A percentile compares a stretch with the other conserved stretches of the same genome.
Evolutionary conservation across 495 filamentous ascomycete genomes (phyloP).

Genomic region (Pyrenula massariospora): DNA sequence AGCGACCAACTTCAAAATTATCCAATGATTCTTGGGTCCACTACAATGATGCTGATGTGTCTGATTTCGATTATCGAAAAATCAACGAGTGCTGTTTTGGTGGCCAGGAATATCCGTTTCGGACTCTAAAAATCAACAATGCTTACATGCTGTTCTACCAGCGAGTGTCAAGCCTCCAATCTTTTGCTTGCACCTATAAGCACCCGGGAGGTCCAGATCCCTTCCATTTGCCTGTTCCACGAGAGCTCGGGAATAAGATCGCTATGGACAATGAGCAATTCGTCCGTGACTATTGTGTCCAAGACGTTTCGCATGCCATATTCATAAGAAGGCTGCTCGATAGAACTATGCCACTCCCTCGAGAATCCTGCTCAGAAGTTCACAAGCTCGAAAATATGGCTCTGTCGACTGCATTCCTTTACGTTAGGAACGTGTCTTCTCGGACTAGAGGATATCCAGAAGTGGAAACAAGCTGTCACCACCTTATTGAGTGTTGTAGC

Average conservation of each 20-base stretch:
- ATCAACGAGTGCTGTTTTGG: constrained; percentile 76
- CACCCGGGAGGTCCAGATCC: constrained; percentile 7
- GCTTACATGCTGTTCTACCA: constrained; percentile 99
- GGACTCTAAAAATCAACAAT: constrained; percentile 56
- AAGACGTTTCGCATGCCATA: constrained; percentile 56
- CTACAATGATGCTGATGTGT: constrained; percentile 84
- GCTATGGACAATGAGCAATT: constrained; percentile 59
- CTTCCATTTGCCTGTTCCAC: constrained; percentile 2
- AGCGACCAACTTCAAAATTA: constrained; percentile 48
- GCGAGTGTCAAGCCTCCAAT: constrained; percentile 53
- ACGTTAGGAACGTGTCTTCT: constrained; percentile 68
- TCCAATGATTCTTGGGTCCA: constrained; percentile 61
- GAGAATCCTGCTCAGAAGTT: constrained; percentile 30
- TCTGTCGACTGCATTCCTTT: constrained; percentile 57
- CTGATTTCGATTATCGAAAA: constrained; percentile 55
- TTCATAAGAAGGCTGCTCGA: constrained; percentile 54
- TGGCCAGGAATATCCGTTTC: constrained; percentile 43
- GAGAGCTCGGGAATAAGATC: constrained; percentile 49
- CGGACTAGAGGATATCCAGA: constrained; percentile 58
- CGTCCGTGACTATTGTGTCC: constrained; percentile 69
- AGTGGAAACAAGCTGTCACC: constrained; percentile 25
- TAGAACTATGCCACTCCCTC: constrained; percentile 5
- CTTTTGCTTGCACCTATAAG: constrained; percentile 15
- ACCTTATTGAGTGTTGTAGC: not conserved
- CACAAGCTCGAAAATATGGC: constrained; percentile 47